A percentile compares a stretch with the other conserved stretches of the same genome.
phyloP scores from a whole-genome alignment of 345 rosid species.

The Hevea brasiliensis region DNA sequence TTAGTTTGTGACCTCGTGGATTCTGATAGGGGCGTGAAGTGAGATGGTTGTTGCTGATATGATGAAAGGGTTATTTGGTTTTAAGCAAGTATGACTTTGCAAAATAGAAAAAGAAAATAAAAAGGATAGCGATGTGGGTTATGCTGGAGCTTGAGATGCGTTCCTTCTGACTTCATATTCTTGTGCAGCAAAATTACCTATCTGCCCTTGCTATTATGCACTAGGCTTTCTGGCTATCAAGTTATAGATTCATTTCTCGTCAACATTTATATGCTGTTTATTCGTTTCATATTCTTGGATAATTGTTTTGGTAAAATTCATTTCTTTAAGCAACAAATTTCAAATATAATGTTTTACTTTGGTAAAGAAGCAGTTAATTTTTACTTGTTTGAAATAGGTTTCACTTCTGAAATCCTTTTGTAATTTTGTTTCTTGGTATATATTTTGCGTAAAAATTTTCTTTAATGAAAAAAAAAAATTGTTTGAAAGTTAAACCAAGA shows the following conservation, averaged over 20 bases:
- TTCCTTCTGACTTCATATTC: constrained; percentile 31
- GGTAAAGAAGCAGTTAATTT: background rate
- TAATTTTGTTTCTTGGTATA: background rate
- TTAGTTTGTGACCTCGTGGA: constrained; percentile 8
- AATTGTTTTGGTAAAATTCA: background rate
- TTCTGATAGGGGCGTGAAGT: constrained; percentile 18
- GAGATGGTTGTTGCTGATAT: constrained; percentile 1
- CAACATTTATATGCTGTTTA: background rate
- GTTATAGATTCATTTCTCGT: background rate
- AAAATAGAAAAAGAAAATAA: constrained; percentile 1
- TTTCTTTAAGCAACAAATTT: background rate
- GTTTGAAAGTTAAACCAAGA: background rate
- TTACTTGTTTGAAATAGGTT: background rate
- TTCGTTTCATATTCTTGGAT: constrained; percentile 1
- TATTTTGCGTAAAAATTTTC: background rate
- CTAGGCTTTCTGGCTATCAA: background rate
- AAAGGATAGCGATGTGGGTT: constrained; percentile 8
- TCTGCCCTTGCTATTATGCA: constrained; percentile 30
- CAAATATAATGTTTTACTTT: background rate
- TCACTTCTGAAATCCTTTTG: background rate
- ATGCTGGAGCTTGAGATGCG: constrained; percentile 29
- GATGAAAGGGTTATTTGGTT: background rate
- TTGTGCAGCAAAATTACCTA: constrained; percentile 19
- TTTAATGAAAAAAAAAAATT: background rate
- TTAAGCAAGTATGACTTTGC: background rate